These are phyloP conservation scores for Lactarius akahatsu DNA, from an alignment of 768 basidiomycete genomes.

Conservation along the genomic window DNA sequence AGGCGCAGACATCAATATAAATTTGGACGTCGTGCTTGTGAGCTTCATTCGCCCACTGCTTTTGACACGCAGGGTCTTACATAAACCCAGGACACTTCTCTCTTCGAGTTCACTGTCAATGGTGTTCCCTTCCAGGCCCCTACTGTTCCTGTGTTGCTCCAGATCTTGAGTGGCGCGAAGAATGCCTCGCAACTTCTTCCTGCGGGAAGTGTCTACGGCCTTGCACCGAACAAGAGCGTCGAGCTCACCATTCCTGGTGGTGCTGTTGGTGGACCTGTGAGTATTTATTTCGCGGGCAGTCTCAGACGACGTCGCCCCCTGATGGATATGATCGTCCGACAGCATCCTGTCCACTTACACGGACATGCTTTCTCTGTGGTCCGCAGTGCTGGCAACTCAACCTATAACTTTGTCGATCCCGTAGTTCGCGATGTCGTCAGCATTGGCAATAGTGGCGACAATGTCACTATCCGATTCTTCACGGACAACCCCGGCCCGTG, in stretches of 20 bases:
- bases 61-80: background rate
- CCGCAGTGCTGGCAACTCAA: conserved; percentile 14
- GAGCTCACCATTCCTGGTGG: conserved; percentile 49
- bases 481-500: conserved; percentile 36
- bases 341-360: conserved; percentile 28
- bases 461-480: conserved; percentile 33
- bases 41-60: background rate
- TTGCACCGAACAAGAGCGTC: conserved; percentile 48
- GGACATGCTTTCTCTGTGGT: conserved; percentile 23
- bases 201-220: conserved; percentile 44
- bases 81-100: conserved; percentile 1
- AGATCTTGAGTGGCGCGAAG: conserved; percentile 55
- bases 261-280: conserved; percentile 35
- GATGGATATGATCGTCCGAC: background rate
- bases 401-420: conserved; percentile 27
- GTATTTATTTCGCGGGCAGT: background rate
- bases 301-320: background rate
- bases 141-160: conserved; percentile 52
- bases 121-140: conserved; percentile 41
- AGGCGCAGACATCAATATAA: conserved; percentile 30
- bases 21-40: conserved; percentile 29
- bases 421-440: conserved; percentile 30
- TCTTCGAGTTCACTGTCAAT: conserved; percentile 38
- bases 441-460: conserved; percentile 17
- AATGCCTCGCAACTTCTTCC: conserved; percentile 51